Conservation (phyloP, 768 basidiomycete species). For the Cystobasidium onofrii region DNA sequence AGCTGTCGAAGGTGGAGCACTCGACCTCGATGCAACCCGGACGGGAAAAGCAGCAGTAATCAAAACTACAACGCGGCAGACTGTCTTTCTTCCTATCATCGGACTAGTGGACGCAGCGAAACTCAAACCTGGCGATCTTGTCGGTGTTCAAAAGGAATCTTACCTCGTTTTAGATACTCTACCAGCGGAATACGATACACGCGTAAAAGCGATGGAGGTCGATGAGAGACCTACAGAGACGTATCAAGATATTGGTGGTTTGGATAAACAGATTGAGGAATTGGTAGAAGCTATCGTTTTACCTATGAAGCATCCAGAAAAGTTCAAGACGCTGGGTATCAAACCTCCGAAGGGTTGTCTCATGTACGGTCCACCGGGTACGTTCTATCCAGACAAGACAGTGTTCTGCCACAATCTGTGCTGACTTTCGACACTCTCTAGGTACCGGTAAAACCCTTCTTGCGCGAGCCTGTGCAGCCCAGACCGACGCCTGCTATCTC, state of each 20-base stretch:
- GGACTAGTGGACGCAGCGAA: constrained; percentile 90
- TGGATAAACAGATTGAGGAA: constrained; percentile 99
- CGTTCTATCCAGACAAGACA: constrained; percentile 31
- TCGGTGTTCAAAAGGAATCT: constrained; percentile 98
- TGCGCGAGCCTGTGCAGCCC: constrained; percentile 93
- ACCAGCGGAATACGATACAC: constrained; percentile 92
- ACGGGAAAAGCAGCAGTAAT: constrained; percentile 97
- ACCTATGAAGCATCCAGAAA: constrained; percentile 97
- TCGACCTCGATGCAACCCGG: constrained; percentile 89
- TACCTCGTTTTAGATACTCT: constrained; percentile 92
- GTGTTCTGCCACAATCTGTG: not conserved
- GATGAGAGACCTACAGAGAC: constrained; percentile 96
- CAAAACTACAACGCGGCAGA: constrained; percentile 94
- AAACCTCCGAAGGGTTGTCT: constrained; percentile 93
- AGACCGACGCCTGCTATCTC: constrained; percentile 94
- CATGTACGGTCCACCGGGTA: constrained; percentile 98
- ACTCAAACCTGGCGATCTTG: constrained; percentile 82
- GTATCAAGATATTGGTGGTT: constrained; percentile 91
- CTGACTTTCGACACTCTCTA: constrained; percentile 40
- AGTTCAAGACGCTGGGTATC: constrained; percentile 97
- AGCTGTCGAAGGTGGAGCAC: constrained; percentile 74
- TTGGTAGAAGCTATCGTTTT: constrained; percentile 94
- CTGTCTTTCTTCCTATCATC: constrained; percentile 94
- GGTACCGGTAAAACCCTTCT: constrained; percentile 96
- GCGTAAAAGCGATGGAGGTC: constrained; percentile 99